These are phyloP conservation scores for Fusarium virguliforme DNA, from an alignment of 2,329 filamentous ascomycete species.

Conservation along the genomic window DNA sequence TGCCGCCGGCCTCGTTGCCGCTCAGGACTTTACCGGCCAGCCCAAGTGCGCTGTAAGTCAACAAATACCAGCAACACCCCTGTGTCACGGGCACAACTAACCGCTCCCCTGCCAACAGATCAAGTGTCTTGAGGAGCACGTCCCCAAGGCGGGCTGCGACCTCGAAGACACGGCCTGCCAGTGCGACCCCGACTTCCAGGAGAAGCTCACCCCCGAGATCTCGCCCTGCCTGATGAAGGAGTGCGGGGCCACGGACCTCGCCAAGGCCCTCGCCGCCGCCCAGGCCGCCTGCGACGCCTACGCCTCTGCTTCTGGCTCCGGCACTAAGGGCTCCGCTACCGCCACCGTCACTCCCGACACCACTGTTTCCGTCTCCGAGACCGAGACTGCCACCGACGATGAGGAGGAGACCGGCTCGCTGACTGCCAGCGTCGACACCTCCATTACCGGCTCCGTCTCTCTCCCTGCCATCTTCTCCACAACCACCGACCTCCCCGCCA, in stretches of 20 bases:
- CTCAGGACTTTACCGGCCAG: slow-evolving; percentile 57
- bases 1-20: slow-evolving; percentile 57
- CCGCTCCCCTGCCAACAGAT: slow-evolving; percentile 40
- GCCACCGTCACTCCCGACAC: slow-evolving; percentile 13
- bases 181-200: slow-evolving; percentile 57
- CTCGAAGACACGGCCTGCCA: slow-evolving; percentile 58
- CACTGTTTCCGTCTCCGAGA: not conserved
- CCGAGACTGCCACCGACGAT: not conserved
- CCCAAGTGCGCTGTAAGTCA: slow-evolving; percentile 61
- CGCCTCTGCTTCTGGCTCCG: slow-evolving; percentile 36
- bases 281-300: slow-evolving; percentile 51
- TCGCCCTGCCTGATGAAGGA: slow-evolving; percentile 54
- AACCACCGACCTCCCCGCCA: slow-evolving; percentile 23
- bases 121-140: slow-evolving; percentile 56
- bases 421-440: slow-evolving; percentile 7
- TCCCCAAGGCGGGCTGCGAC: slow-evolving; percentile 57
- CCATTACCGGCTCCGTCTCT: slow-evolving; percentile 24
- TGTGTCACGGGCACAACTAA: slow-evolving; percentile 7
- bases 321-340: slow-evolving; percentile 16
- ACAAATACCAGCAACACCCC: not conserved
- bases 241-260: slow-evolving; percentile 55
- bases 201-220: slow-evolving; percentile 51
- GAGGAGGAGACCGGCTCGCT: not conserved
- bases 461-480: slow-evolving; percentile 40
- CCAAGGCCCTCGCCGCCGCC: slow-evolving; percentile 55